Evolutionary conservation across 129 eudicot species (phyloP).

Genomic region (Escallonia herrerae): DNA sequence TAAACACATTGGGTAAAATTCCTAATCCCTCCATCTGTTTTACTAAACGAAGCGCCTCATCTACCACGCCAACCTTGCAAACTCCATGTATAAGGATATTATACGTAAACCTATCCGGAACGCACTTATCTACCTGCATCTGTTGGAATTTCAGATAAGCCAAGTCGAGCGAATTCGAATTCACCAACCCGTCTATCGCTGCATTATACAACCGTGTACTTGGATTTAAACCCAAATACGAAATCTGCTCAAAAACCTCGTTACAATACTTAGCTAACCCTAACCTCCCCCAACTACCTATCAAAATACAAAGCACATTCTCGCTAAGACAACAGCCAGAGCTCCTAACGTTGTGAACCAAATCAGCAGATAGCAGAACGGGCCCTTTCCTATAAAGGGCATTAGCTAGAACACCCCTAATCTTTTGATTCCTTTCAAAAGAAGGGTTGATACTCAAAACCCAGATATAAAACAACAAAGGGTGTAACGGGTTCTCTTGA

Average conservation of each 20-base stretch:
- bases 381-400: conserved; percentile 74
- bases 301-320: conserved; percentile 60
- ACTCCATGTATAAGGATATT: too few relatives aligned
- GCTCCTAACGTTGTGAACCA: conserved; percentile 44
- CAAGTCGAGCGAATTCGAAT: conserved; percentile 81
- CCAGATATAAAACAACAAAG: conserved; percentile 76
- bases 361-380: conserved; percentile 54
- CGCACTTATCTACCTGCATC: too few relatives aligned
- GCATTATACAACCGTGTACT: conserved; percentile 86
- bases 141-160: too few relatives aligned
- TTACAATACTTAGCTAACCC: conserved; percentile 83
- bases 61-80: too few relatives aligned
- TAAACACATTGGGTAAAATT: too few relatives aligned
- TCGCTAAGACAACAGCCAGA: conserved; percentile 59
- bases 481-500: conserved; percentile 60
- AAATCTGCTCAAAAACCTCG: conserved; percentile 79
- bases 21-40: too few relatives aligned
- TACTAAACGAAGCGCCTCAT: too few relatives aligned
- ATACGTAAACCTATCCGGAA: too few relatives aligned
- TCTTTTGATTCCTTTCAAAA: conserved; percentile 42
- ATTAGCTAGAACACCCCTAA: conserved; percentile 50
- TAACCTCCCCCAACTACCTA: conserved; percentile 92
- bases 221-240: conserved; percentile 58
- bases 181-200: conserved; percentile 71
- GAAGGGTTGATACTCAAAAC: conserved; percentile 45